These are phyloP conservation scores for Pseudocercospora fuligena DNA, from an alignment of 2,329 filamentous ascomycete species.

Conservation along the genomic window DNA sequence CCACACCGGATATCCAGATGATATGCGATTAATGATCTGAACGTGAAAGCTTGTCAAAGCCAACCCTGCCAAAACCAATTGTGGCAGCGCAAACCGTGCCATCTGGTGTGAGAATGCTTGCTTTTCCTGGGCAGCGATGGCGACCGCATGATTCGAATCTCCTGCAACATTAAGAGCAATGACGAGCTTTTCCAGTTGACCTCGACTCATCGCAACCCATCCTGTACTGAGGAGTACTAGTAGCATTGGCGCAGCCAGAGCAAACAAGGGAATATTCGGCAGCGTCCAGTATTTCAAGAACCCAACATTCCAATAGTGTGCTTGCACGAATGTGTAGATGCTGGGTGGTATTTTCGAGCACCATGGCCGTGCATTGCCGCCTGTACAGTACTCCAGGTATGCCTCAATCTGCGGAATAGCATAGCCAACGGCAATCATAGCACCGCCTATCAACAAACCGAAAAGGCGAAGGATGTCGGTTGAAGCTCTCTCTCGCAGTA, in stretches of 20 bases:
- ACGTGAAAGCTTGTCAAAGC: slow-evolving; percentile 85
- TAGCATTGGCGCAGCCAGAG: slow-evolving; percentile 80
- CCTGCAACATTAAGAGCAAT: background rate
- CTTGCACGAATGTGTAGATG: slow-evolving; percentile 90
- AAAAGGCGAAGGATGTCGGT: slow-evolving; percentile 23
- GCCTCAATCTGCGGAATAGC: slow-evolving; percentile 75
- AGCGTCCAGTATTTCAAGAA: slow-evolving; percentile 89
- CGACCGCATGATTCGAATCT: background rate
- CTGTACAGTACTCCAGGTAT: slow-evolving; percentile 71
- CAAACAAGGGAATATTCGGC: slow-evolving; percentile 84
- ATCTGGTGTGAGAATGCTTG: slow-evolving; percentile 36
- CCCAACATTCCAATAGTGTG: slow-evolving; percentile 88
- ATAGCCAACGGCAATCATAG: slow-evolving; percentile 69
- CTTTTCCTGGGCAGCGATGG: slow-evolving; percentile 4
- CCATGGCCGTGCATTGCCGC: slow-evolving; percentile 64
- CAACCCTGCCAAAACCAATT: slow-evolving; percentile 71
- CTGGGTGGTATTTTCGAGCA: slow-evolving; percentile 75
- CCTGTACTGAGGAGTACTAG: slow-evolving; percentile 69
- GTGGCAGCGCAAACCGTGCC: slow-evolving; percentile 69
- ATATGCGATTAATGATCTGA: slow-evolving; percentile 88
- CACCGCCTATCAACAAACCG: slow-evolving; percentile 66
- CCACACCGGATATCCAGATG: slow-evolving; percentile 88
- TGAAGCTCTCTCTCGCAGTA: slow-evolving; percentile 33
- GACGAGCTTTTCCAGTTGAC: background rate
- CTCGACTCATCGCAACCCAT: slow-evolving; percentile 9